A percentile compares a stretch with the other conserved stretches of the same genome.
These are phyloP conservation scores for Aureobasidium sp. DNA, from an alignment of 2,329 filamentous ascomycete species.

Conservation along the genomic window DNA sequence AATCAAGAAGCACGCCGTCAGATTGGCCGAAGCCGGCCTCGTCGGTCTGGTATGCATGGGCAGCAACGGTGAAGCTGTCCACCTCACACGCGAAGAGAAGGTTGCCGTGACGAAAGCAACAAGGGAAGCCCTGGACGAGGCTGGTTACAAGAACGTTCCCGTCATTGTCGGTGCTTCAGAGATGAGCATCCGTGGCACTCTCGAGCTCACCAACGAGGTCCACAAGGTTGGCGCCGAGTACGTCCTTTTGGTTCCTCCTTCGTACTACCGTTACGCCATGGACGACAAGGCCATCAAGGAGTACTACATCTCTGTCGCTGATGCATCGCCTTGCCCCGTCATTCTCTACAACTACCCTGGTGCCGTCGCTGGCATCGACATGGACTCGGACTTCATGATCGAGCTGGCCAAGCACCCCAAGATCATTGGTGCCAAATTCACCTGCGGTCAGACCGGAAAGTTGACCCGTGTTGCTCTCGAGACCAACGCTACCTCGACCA, in stretches of 20 bases:
- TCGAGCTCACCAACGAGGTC: conserved; percentile 62
- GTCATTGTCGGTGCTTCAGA: conserved; percentile 77
- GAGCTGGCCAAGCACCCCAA: conserved; percentile 63
- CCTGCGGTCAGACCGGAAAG: conserved; percentile 83
- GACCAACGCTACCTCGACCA: conserved; percentile 60
- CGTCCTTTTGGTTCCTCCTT: conserved; percentile 68
- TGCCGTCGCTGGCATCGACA: conserved; percentile 76
- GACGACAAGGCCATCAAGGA: conserved; percentile 64
- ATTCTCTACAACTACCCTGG: conserved; percentile 89
- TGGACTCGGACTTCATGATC: conserved; percentile 82
- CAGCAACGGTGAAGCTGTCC: conserved; percentile 82
- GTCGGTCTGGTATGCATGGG: conserved; percentile 80
- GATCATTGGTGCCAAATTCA: conserved; percentile 84
- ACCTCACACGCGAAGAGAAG: conserved; percentile 72
- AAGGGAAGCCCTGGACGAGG: conserved; percentile 70
- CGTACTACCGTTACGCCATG: conserved; percentile 71
- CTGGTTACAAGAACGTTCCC: conserved; percentile 65
- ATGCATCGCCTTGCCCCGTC: conserved; percentile 65
- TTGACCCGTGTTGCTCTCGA: conserved; percentile 71
- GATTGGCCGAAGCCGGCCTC: conserved; percentile 67
- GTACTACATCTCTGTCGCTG: conserved; percentile 68
- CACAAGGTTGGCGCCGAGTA: conserved; percentile 67
- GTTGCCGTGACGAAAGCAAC: conserved; percentile 65
- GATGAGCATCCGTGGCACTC: conserved; percentile 71
- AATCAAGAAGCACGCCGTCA: conserved; percentile 72